Base-by-base conservation (phyloP, 2,329 filamentous ascomycete species). In the Monosporascus ibericus region DNA sequence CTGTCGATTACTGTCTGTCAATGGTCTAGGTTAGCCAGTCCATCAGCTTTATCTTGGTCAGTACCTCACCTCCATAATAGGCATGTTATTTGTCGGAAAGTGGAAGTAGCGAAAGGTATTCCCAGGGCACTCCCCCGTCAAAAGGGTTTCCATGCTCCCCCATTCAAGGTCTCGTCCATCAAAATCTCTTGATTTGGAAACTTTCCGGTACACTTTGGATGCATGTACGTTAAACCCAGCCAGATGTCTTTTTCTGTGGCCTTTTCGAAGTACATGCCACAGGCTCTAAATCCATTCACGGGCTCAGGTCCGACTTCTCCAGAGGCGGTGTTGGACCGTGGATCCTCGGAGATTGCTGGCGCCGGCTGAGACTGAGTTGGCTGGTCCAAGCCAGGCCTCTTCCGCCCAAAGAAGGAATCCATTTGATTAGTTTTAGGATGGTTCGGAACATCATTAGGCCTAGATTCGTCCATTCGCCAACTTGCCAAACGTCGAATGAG, bases 81-180 rank as follows among this genome's bases (percentile, higher is more conserved):
- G 8, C 54, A 55, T 55, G 18, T 55, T 55, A 27, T 55, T 55
- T 2, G 51, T 37, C 2, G 54, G 54, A 18, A 55, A 51, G 24
- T 55, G 54, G 14, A 55, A 55, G 11, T 55, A 55, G 4, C 51
- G 48, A 25, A 55, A 47, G 3, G 3, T n/a, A 15, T 51, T 6
- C 18, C 11, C 2, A 1, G 48, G 48, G 25, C 53, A 52, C 3
- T 2, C 1, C 25, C 48, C n/a, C 25, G 27, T 24, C 5, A 55
- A 46, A 46, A 8, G 44, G 42, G 18, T 53, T 55, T 2, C 44
- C 30, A 14, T 47, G 14, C 3, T 44, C 27, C 3, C 6, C 8
- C 6, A 2, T 46, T 44, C 22, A 55, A 18, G 3, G 53, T 37
- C 6, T 48, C 7, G 17, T 38, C 18, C 17, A 55, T 30, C 1